phyloP scores from a whole-genome alignment of 1,139 yeast genomes.

The Diutina neorugosa region DNA sequence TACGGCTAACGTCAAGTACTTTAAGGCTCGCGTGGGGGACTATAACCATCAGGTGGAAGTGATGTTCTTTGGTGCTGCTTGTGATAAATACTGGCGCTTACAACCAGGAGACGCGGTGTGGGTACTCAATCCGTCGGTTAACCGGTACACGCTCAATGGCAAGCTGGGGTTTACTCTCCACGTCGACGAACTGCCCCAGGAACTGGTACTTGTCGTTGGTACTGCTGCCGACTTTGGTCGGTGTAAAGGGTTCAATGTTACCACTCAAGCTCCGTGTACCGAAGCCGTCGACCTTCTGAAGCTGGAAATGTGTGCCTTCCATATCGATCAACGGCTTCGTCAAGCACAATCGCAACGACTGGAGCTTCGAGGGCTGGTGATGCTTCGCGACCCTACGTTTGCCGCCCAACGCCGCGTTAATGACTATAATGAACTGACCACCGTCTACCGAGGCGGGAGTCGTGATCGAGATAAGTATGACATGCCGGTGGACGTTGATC shows the following conservation, averaged over 20 bases:
- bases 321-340: conserved; percentile 13
- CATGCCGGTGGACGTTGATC: background rate
- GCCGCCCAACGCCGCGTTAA: background rate
- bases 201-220: conserved; percentile 61
- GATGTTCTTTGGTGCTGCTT: conserved; percentile 56
- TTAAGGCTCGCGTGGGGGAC: conserved; percentile 57
- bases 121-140: conserved; percentile 60
- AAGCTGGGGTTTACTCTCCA: conserved; percentile 41
- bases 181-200: background rate
- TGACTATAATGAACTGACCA: background rate
- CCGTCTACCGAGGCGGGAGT: background rate
- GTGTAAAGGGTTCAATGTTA: conserved; percentile 38
- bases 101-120: conserved; percentile 65
- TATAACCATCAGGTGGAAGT: conserved; percentile 46
- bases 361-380: conserved; percentile 1
- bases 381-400: background rate
- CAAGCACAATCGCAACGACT: background rate
- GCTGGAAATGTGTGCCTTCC: conserved; percentile 57
- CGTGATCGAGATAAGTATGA: background rate
- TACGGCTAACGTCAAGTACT: conserved; percentile 32
- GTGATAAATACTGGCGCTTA: conserved; percentile 59
- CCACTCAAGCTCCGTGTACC: conserved; percentile 26
- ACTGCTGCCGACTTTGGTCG: conserved; percentile 54
- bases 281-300: conserved; percentile 44
- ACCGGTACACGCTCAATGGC: conserved; percentile 6